Base-by-base conservation (phyloP, 805 yeast species). In the Clavispora santaluciae region DNA sequence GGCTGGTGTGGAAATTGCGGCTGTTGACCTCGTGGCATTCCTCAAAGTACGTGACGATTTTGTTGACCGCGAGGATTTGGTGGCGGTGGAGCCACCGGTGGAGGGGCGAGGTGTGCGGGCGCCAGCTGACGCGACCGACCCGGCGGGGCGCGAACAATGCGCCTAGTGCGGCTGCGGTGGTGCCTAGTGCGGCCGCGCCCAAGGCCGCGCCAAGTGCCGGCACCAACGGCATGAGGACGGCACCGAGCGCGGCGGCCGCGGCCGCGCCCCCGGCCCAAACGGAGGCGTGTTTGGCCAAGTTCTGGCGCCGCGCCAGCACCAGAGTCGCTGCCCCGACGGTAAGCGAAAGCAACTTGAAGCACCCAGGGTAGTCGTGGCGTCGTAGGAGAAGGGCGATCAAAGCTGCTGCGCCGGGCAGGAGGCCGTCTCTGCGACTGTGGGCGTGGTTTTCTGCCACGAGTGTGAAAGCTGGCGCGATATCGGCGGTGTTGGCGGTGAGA, bases 1-100 rank as follows among this genome's bases (percentile, higher is more conserved):
- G 28, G 20, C 50, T 38, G 11, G 41, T 36, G 49, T 71, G 75
- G 45, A 54, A 71, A 43, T 70, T 70, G 26, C 59, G 53, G 11
- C 67, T 53, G 40, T 69, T 71, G 30, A 66, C 51, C 40, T 71
- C 75, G 41, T 61, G 62, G 43, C 60, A 56, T 52, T 71, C 75
- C 46, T 71, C 75, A 40, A 63, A 70, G 42, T 66, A 63, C 7
- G 61, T 59, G 40, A 70, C 55, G 20, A 70, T 59, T 38, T 59
- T 56, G 44, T 66, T 65, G 11, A 64, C 54, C 7, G 54, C 40
- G 4, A 56, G 33, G 6, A 68, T 46, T 43, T 68, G 73, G 9
- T 60, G 59, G 8, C 54, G 50, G 40, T 66, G 67, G 6, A 54
- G 33, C 21, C 50, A 48, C 13, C 65, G 61, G 42, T 62, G 50